phyloP scores from a whole-genome alignment of 352 stramenopile species.

The Phytopythium boreale region DNA sequence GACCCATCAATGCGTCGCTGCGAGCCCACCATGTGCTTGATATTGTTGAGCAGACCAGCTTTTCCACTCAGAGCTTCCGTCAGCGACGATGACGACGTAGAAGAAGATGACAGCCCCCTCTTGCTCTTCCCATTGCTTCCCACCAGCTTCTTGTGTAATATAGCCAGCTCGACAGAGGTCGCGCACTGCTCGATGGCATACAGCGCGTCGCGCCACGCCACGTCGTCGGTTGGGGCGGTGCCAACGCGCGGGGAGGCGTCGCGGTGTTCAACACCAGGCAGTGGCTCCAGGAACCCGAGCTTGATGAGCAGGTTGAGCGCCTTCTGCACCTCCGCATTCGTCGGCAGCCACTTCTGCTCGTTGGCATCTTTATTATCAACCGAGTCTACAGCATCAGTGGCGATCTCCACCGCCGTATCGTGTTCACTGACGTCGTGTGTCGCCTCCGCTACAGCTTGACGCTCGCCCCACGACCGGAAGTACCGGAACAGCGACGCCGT shows the following conservation, averaged over 20 bases:
- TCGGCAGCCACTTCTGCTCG: conserved; percentile 9
- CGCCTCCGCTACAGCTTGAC: background rate
- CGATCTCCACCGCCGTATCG: background rate
- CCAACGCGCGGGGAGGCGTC: background rate
- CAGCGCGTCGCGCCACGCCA: conserved; percentile 18
- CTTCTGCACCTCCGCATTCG: conserved; percentile 34
- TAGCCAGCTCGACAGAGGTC: conserved; percentile 35
- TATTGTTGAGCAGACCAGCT: conserved; percentile 28
- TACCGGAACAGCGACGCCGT: conserved; percentile 59
- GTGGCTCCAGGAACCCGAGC: conserved; percentile 29
- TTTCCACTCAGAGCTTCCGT: conserved; percentile 22
- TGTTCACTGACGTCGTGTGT: conserved; percentile 4
- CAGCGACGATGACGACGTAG: conserved; percentile 3
- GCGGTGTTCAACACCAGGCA: conserved; percentile 12
- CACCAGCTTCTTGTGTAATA: conserved; percentile 55
- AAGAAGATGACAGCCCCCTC: background rate
- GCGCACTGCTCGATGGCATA: conserved; percentile 58
- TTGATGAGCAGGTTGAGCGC: conserved; percentile 41
- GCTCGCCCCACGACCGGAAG: conserved; percentile 21
- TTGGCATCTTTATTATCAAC: background rate
- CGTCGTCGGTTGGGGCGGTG: background rate
- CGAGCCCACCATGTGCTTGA: conserved; percentile 47
- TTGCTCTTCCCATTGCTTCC: conserved; percentile 33
- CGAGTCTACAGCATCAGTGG: background rate
- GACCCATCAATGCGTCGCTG: conserved; percentile 75